These are phyloP conservation scores for Neonectria coccinea DNA, from an alignment of 2,329 filamentous ascomycete genomes.

Conservation along the genomic window DNA sequence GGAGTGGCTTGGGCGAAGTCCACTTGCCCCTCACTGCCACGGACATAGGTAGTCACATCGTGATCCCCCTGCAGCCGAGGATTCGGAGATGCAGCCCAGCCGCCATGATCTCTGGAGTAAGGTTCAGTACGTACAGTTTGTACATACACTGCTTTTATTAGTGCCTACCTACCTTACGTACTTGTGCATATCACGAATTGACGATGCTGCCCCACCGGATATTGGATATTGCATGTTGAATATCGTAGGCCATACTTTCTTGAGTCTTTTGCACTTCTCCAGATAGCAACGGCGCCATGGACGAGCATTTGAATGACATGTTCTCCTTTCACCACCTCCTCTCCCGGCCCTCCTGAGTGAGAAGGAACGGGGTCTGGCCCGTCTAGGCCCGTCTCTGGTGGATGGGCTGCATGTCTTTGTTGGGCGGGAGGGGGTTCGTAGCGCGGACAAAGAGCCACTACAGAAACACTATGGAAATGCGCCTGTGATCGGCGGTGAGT, in stretches of 20 bases:
- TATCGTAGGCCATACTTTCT: background rate
- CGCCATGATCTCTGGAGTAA: constrained; percentile 10
- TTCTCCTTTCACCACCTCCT: background rate
- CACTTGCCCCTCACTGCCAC: constrained; percentile 26
- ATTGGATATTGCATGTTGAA: background rate
- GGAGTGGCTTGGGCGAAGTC: constrained; percentile 42
- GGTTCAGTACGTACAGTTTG: background rate
- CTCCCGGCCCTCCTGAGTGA: background rate
- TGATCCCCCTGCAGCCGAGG: constrained; percentile 24
- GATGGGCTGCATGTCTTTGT: constrained; percentile 33
- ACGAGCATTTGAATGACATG: no score
- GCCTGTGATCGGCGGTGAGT: constrained; percentile 38
- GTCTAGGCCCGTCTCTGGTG: constrained; percentile 30
- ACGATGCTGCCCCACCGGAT: background rate
- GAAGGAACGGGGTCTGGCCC: constrained; percentile 23
- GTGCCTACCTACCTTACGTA: background rate
- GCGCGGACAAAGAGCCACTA: constrained; percentile 33
- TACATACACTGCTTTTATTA: background rate
- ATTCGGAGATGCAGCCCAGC: constrained; percentile 23
- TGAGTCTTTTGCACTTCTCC: background rate
- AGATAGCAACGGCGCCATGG: background rate
- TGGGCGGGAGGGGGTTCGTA: constrained; percentile 30
- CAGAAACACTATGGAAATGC: constrained; percentile 27
- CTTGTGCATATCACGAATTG: background rate
- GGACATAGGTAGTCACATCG: constrained; percentile 25